These are phyloP conservation scores for Vaccinium macrocarpon DNA, from an alignment of 148 eudicot genomes.

Conservation along the genomic window DNA sequence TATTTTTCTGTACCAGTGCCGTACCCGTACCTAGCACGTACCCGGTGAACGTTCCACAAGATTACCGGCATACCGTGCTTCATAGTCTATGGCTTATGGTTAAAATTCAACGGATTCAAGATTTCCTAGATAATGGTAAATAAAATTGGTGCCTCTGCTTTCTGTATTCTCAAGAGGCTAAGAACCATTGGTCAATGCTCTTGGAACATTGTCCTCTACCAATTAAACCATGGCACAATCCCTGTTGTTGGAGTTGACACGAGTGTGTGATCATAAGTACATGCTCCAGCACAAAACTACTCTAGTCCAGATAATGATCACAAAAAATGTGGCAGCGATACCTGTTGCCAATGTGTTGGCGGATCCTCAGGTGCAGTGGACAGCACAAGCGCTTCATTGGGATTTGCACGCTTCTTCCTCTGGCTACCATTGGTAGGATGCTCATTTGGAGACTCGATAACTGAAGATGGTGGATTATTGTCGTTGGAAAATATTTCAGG, in stretches of 20 bases:
- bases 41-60: no score
- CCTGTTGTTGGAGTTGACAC: neutral
- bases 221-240: neutral
- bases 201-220: neutral
- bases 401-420: slow-evolving; percentile 67
- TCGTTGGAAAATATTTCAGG: slow-evolving; percentile 31
- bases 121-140: neutral
- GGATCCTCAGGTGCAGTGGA: slow-evolving; percentile 99
- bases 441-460: slow-evolving; percentile 26
- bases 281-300: slow-evolving; percentile 11
- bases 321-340: slow-evolving; percentile 21
- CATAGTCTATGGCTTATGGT: neutral
- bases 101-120: neutral
- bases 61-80: no score
- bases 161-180: neutral
- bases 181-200: neutral
- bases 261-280: neutral
- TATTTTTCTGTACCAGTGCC: no score
- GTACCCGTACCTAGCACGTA: no score
- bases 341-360: slow-evolving; percentile 99
- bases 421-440: slow-evolving; percentile 37
- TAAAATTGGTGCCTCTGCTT: neutral
- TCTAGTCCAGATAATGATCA: neutral
- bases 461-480: slow-evolving; percentile 32
- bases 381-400: slow-evolving; percentile 67